Evolutionary conservation across 306 rosid genomes (phyloP).

Genomic region (Prunus armeniaca): DNA sequence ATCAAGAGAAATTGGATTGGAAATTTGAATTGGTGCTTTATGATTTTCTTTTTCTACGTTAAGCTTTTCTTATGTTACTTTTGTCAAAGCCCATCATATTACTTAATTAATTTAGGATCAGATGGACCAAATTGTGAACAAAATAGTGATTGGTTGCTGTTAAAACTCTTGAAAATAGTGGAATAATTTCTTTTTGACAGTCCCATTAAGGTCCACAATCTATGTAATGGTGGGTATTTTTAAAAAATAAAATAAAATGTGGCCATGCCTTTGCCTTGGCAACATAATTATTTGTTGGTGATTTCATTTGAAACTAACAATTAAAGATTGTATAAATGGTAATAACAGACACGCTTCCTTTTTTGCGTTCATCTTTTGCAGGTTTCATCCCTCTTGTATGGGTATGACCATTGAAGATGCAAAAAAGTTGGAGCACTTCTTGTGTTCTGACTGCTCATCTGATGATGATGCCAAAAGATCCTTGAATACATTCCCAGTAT

Average conservation of each 20-base stretch:
- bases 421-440: slow-evolving; percentile 54
- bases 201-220: background rate
- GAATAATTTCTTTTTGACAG: background rate
- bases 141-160: background rate
- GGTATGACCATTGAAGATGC: slow-evolving; percentile 69
- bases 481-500: slow-evolving; percentile 45
- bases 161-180: background rate
- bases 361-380: slow-evolving; percentile 23
- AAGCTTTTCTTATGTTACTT: background rate
- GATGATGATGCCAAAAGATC: slow-evolving; percentile 58
- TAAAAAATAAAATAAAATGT: no score
- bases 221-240: background rate
- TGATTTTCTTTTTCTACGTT: background rate
- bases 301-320: background rate
- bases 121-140: background rate
- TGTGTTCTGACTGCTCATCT: slow-evolving; percentile 56
- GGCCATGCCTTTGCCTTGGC: background rate
- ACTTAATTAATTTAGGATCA: background rate
- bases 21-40: background rate
- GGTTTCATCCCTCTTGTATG: slow-evolving; percentile 73
- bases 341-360: slow-evolving; percentile 8
- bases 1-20: background rate
- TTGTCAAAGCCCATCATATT: background rate
- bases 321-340: background rate
- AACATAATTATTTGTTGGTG: background rate